phyloP scores from a whole-genome alignment of 2,329 filamentous ascomycete species.

The Ophiocordyceps camponoti-rufipedis region DNA sequence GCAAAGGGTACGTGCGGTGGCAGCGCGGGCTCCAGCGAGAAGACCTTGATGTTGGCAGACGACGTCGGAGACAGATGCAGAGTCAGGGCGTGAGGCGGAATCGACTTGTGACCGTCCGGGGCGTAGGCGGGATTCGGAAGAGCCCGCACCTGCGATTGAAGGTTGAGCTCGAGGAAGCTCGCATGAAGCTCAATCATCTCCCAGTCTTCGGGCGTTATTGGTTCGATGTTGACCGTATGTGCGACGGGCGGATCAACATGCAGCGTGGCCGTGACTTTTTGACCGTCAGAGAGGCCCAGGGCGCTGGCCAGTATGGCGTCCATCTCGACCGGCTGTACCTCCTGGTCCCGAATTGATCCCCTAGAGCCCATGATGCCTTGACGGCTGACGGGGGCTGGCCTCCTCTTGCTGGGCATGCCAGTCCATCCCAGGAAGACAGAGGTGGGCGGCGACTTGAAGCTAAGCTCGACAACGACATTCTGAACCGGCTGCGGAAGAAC shows the following conservation, averaged over 20 bases:
- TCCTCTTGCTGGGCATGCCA: slow-evolving; percentile 87
- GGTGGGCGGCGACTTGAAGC: slow-evolving; percentile 24
- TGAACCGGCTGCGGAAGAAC: slow-evolving; percentile 50
- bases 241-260: slow-evolving; percentile 83
- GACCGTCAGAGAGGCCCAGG: slow-evolving; percentile 61
- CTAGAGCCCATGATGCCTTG: slow-evolving; percentile 49
- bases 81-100: slow-evolving; percentile 60
- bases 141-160: slow-evolving; percentile 81
- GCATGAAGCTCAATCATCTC: slow-evolving; percentile 97
- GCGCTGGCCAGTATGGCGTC: slow-evolving; percentile 69
- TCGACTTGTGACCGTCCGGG: slow-evolving; percentile 27
- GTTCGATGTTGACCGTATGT: slow-evolving; percentile 93
- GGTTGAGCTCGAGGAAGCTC: slow-evolving; percentile 84
- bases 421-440: slow-evolving; percentile 92
- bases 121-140: slow-evolving; percentile 67
- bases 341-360: slow-evolving; percentile 50
- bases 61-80: slow-evolving; percentile 90
- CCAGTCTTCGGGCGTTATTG: slow-evolving; percentile 89
- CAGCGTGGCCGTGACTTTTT: slow-evolving; percentile 53
- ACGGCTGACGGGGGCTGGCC: slow-evolving; percentile 52
- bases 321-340: slow-evolving; percentile 63
- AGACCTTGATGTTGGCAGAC: slow-evolving; percentile 76
- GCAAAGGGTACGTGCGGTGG: slow-evolving; percentile 57
- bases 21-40: slow-evolving; percentile 62
- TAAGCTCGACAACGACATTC: slow-evolving; percentile 90